phyloP scores from a whole-genome alignment of 1,284 basidiomycete species.

The Irpex sp. region DNA sequence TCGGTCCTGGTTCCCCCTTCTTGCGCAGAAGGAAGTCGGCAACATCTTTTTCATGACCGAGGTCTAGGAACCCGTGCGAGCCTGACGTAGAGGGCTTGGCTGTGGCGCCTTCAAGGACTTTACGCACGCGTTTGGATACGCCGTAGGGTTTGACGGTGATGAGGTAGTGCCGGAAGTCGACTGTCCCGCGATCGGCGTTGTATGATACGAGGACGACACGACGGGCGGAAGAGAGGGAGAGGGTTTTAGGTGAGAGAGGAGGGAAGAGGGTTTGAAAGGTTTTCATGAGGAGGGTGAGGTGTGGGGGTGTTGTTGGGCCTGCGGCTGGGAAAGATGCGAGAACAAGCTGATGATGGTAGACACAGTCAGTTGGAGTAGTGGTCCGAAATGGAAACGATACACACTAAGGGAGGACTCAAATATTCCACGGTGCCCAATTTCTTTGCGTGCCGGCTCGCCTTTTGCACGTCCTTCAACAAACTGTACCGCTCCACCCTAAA shows the following conservation, averaged over 20 bases:
- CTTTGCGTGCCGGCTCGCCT: constrained; percentile 62
- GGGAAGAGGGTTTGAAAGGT: constrained; percentile 89
- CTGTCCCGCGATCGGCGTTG: constrained; percentile 80
- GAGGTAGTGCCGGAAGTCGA: constrained; percentile 93
- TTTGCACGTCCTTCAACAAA: constrained; percentile 80
- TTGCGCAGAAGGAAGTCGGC: constrained; percentile 90
- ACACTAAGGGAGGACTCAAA: constrained; percentile 79
- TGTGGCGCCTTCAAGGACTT: constrained; percentile 73
- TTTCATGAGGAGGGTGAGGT: constrained; percentile 75
- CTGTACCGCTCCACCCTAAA: constrained; percentile 94
- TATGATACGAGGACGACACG: constrained; percentile 94
- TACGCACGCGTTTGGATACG: constrained; percentile 89
- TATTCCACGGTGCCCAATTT: constrained; percentile 80
- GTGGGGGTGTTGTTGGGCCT: constrained; percentile 66
- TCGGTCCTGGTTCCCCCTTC: constrained; percentile 58
- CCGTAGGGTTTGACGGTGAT: constrained; percentile 96
- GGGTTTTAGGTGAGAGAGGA: constrained; percentile 75
- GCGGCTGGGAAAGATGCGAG: constrained; percentile 74
- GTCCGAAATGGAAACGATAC: constrained; percentile 23
- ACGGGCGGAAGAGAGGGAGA: constrained; percentile 81
- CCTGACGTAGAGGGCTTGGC: constrained; percentile 33
- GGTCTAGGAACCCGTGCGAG: constrained; percentile 60
- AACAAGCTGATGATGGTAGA: constrained; percentile 50
- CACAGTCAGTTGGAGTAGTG: constrained; percentile 5
- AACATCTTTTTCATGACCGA: constrained; percentile 89